Percentiles rank a stretch among this genome's conserved stretches.
These are phyloP conservation scores for Phytophthora pinifolia DNA, from an alignment of 352 stramenopile species.

Conservation along the genomic window DNA sequence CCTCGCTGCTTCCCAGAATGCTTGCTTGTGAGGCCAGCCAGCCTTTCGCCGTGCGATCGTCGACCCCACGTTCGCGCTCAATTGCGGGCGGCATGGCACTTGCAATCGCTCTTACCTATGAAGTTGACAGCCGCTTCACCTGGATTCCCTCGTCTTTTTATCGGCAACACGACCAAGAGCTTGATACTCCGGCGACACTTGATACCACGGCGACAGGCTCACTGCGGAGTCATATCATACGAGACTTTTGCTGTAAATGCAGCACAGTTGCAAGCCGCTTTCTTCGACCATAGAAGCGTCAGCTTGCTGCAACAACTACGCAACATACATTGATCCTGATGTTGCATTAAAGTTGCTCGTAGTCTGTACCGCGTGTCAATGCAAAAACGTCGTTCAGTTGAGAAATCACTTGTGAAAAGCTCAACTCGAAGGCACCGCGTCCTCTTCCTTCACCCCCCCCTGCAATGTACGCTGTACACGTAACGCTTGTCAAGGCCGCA, in stretches of 20 bases:
- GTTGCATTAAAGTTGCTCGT: slow-evolving; percentile 6
- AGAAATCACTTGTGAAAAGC: slow-evolving; percentile 36
- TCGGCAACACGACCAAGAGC: background rate
- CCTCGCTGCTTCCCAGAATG: too few species aligned
- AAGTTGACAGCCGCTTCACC: slow-evolving; percentile 3
- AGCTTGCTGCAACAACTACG: too few species aligned
- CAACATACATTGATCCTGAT: background rate
- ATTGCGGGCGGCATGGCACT: slow-evolving; percentile 5
- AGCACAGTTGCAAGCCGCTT: too few species aligned
- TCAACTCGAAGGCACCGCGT: background rate
- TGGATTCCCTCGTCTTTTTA: slow-evolving; percentile 1
- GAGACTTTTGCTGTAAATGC: too few species aligned
- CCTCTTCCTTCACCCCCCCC: background rate
- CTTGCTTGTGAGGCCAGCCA: too few species aligned
- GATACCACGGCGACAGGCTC: too few species aligned
- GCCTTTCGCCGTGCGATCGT: background rate
- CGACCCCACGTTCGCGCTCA: slow-evolving; percentile 9
- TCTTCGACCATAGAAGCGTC: too few species aligned
- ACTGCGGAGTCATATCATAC: too few species aligned
- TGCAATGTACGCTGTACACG: slow-evolving; percentile 60
- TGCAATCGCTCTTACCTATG: background rate
- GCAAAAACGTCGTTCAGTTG: slow-evolving; percentile 15
- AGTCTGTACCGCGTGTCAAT: slow-evolving; percentile 14
- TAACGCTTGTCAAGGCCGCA: slow-evolving; percentile 68
- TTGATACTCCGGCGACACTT: slow-evolving; percentile 1